Percentiles rank a stretch among this genome's conserved stretches.
These are phyloP conservation scores for Ashbya aceris DNA, from an alignment of 1,139 yeast genomes.

Conservation along the genomic window DNA sequence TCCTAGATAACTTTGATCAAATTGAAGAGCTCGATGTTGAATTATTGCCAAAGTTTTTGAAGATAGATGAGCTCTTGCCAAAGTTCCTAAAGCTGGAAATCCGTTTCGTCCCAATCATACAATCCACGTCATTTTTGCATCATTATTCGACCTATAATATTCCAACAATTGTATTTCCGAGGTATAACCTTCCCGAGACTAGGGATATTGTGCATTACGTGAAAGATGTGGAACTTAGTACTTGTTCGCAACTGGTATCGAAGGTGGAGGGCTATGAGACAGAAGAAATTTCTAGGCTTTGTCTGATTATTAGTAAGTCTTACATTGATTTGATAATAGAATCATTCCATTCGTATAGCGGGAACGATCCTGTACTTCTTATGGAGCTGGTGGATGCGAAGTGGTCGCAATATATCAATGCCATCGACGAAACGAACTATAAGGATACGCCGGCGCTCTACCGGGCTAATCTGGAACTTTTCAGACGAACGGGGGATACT, in stretches of 20 bases:
- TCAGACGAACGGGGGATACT: slow-evolving; percentile 21
- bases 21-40: slow-evolving; percentile 27
- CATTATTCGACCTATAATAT: slow-evolving; percentile 21
- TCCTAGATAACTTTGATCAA: slow-evolving; percentile 27
- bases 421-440: slow-evolving; percentile 16
- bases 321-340: slow-evolving; percentile 26
- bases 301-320: slow-evolving; percentile 13
- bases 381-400: slow-evolving; percentile 26
- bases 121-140: slow-evolving; percentile 19
- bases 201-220: slow-evolving; percentile 16
- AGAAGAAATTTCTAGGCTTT: slow-evolving; percentile 5
- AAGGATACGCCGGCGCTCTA: slow-evolving; percentile 23
- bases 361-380: slow-evolving; percentile 23
- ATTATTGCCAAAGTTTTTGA: slow-evolving; percentile 22
- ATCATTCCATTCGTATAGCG: slow-evolving; percentile 28
- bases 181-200: slow-evolving; percentile 21
- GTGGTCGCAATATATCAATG: slow-evolving; percentile 21
- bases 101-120: slow-evolving; percentile 20
- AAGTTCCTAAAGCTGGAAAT: slow-evolving; percentile 15
- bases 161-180: slow-evolving; percentile 27
- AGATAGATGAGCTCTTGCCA: slow-evolving; percentile 21
- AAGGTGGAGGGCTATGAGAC: slow-evolving; percentile 7
- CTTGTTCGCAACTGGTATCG: slow-evolving; percentile 8
- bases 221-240: slow-evolving; percentile 13
- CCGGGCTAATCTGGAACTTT: slow-evolving; percentile 17